Evolutionary conservation across 192 early-diverging fungal species (phyloP).

Genomic region (Spizellomyces sp.): DNA sequence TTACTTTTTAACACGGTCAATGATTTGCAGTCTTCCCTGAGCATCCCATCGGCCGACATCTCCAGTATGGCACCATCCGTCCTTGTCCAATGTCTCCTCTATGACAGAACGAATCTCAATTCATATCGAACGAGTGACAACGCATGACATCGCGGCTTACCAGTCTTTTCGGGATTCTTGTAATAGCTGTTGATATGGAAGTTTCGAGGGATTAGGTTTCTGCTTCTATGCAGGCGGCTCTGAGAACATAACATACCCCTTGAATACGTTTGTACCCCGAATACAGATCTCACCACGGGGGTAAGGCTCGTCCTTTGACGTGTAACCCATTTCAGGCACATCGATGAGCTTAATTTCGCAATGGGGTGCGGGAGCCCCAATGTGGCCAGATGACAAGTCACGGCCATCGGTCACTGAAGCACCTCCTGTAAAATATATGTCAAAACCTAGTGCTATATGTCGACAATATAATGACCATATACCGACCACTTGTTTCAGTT

Average conservation of each 20-base stretch:
- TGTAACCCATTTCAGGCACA: conserved; percentile 89
- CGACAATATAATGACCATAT: too few relatives aligned
- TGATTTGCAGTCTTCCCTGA: conserved; percentile 48
- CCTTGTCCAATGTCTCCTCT: conserved; percentile 27
- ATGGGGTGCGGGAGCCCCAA: conserved; percentile 50
- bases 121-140: too few relatives aligned
- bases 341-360: conserved; percentile 85
- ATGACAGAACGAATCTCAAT: too few relatives aligned
- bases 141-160: not conserved
- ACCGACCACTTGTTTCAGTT: conserved; percentile 34
- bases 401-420: conserved; percentile 57
- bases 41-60: conserved; percentile 52
- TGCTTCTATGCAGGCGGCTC: too few relatives aligned
- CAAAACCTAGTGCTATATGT: too few relatives aligned
- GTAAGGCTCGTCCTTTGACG: conserved; percentile 76
- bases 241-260: conserved; percentile 66
- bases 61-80: conserved; percentile 56
- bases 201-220: too few relatives aligned
- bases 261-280: conserved; percentile 57
- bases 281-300: conserved; percentile 94
- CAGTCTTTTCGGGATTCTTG: conserved; percentile 51
- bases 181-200: conserved; percentile 50
- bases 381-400: conserved; percentile 31
- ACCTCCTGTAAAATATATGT: conserved; percentile 55
- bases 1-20: conserved; percentile 56